Percentiles rank a stretch among this genome's conserved stretches.
These are phyloP conservation scores for Tolypocladium cylindrosporum DNA, from an alignment of 2,329 filamentous ascomycete genomes.

Conservation along the genomic window DNA sequence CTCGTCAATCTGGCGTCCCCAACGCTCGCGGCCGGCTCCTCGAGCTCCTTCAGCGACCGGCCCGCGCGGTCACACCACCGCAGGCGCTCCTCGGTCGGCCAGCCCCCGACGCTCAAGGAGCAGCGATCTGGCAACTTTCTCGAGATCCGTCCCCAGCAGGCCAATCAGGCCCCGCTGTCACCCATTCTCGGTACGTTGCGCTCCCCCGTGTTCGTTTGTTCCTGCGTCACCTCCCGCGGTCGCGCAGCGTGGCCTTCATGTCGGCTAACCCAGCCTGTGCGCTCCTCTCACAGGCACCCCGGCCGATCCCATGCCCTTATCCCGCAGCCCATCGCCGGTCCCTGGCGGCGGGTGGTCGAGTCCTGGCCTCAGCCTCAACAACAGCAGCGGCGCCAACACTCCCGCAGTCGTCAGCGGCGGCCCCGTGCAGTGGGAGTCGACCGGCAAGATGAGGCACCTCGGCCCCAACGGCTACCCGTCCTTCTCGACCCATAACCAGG, in stretches of 20 bases:
- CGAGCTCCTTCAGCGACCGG: constrained; percentile 41
- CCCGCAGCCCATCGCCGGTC: constrained; percentile 77
- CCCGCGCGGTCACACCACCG: constrained; percentile 38
- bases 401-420: constrained; percentile 48
- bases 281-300: constrained; percentile 36
- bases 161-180: constrained; percentile 29
- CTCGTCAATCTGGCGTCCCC: constrained; percentile 39
- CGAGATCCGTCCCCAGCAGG: constrained; percentile 18
- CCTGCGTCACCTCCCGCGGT: background rate
- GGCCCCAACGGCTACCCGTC: constrained; percentile 66
- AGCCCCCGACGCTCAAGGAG: constrained; percentile 16
- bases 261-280: constrained; percentile 3
- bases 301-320: constrained; percentile 63
- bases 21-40: constrained; percentile 40
- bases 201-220: background rate
- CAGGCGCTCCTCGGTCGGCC: constrained; percentile 35
- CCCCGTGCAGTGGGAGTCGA: constrained; percentile 69
- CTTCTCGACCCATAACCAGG: constrained; percentile 71
- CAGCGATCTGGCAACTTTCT: constrained; percentile 19
- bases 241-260: constrained; percentile 1
- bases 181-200: constrained; percentile 45
- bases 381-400: constrained; percentile 62
- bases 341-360: constrained; percentile 83
- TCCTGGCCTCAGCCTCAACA: constrained; percentile 65
- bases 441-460: constrained; percentile 66